Percentiles rank a stretch among this genome's conserved stretches.
Evolutionary conservation across 805 yeast species (phyloP).

Genomic region (Sugiyamaella smithiae): DNA sequence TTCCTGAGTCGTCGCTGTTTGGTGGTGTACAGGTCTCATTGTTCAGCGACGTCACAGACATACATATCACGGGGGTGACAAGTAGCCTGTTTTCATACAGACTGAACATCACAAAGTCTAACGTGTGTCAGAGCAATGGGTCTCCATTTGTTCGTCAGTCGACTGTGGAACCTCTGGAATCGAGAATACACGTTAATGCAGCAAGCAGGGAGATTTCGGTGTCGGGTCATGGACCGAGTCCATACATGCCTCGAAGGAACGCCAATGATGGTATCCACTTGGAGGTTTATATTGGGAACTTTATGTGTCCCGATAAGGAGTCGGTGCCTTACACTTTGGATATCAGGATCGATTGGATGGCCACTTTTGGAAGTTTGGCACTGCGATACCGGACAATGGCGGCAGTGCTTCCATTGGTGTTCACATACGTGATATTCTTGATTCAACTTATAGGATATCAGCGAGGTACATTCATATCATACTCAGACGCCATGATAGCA

Average conservation of each 20-base stretch:
- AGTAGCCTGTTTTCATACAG: slow-evolving; percentile 15
- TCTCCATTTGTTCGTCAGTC: slow-evolving; percentile 20
- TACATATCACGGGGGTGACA: neutral
- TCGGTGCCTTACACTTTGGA: neutral
- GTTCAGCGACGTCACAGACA: neutral
- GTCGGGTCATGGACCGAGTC: slow-evolving; percentile 19
- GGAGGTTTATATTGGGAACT: slow-evolving; percentile 17
- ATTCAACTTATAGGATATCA: slow-evolving; percentile 53
- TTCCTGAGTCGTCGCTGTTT: neutral
- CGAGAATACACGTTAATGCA: slow-evolving; percentile 22
- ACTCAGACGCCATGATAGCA: slow-evolving; percentile 45
- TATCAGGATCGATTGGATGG: slow-evolving; percentile 47
- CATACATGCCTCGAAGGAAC: slow-evolving; percentile 15
- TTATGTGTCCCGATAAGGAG: neutral
- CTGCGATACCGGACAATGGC: slow-evolving; percentile 74
- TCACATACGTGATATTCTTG: slow-evolving; percentile 50
- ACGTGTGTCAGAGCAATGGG: neutral
- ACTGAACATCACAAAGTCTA: neutral
- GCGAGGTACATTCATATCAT: slow-evolving; percentile 41
- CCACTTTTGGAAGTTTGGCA: slow-evolving; percentile 65
- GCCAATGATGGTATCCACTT: slow-evolving; percentile 10
- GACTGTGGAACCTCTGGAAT: slow-evolving; percentile 17
- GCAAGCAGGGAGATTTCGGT: slow-evolving; percentile 6
- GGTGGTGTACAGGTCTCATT: neutral
- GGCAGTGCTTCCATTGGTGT: slow-evolving; percentile 64